A percentile compares a stretch with the other conserved stretches of the same genome.
These are phyloP conservation scores for Lasiosphaeria hispida DNA, from an alignment of 495 filamentous ascomycete genomes.

Conservation along the genomic window DNA sequence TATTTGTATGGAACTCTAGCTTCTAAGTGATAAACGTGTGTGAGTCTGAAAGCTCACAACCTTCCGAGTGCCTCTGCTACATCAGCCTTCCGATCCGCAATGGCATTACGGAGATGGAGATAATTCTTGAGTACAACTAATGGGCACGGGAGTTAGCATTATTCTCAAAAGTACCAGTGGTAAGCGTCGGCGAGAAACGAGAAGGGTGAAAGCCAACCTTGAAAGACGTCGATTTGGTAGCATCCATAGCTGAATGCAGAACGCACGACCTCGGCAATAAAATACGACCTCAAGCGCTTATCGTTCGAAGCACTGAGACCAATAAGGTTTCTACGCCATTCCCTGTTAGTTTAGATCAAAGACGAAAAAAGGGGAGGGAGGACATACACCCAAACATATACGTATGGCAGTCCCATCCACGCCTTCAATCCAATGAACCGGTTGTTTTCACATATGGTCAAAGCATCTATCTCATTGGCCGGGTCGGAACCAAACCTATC, in stretches of 20 bases:
- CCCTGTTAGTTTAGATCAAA: background rate
- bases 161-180: too few relatives aligned
- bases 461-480: background rate
- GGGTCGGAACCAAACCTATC: constrained; percentile 1
- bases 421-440: constrained; percentile 9
- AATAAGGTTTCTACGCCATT: constrained; percentile 4
- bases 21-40: too few relatives aligned
- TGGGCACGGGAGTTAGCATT: background rate
- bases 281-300: constrained; percentile 4
- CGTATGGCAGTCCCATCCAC: constrained; percentile 13
- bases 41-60: too few relatives aligned
- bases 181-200: background rate
- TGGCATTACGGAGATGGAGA: background rate
- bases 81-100: background rate
- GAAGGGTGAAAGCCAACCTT: background rate
- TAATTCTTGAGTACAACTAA: background rate
- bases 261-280: constrained; percentile 14
- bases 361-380: background rate
- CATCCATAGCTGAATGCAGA: constrained; percentile 15
- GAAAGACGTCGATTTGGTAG: constrained; percentile 13
- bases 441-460: constrained; percentile 3
- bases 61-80: too few relatives aligned
- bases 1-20: too few relatives aligned
- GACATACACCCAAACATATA: constrained; percentile 20
- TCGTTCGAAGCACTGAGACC: constrained; percentile 11